Evolutionary conservation across 1,284 basidiomycete genomes (phyloP), one percentile per base, ranked within the genome.

Genomic region (Tilletiopsis washingtonensis): DNA sequence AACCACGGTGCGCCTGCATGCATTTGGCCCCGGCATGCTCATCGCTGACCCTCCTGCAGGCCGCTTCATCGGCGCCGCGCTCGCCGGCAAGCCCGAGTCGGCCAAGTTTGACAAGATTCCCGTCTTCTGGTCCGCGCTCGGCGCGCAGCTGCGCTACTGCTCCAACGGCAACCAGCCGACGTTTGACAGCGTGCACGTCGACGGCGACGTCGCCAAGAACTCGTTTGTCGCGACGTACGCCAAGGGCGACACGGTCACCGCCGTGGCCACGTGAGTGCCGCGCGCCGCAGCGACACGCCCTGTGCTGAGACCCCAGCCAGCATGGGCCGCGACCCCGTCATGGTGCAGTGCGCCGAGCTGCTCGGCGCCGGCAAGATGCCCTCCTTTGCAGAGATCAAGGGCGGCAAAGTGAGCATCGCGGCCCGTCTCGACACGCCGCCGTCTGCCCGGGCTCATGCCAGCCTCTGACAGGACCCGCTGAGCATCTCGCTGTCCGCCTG

Each of bases 361-460:
- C 74, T 94, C 62, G 78, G 85, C 42, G 75, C 88, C 40, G 82
- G 81, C 14, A 77, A 85, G 57, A 91, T 94, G 87, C 89, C 88
- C 3, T 79, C 81, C 14, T 78, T 84, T 3, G 78, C 81, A 14
- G 86, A 90, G 67, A 76, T 96, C 64, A 83, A 78, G 74, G 64
- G 58, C 19, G 80, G 80, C 51, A 78, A 78, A 24, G 51, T 34
- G 32, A 34, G 32, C n/a, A n/a, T n/a, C n/a, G n/a, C n/a, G n/a
- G n/a, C n/a, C n/a, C n/a, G n/a, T n/a, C n/a, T n/a, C n/a, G n/a
- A n/a, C n/a, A n/a, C n/a, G n/a, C n/a, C n/a, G n/a, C n/a, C n/a
- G n/a, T n/a, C n/a, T n/a, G n/a, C n/a, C n/a, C n/a, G n/a, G n/a
- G n/a, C n/a, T n/a, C n/a, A n/a, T n/a, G n/a, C n/a, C n/a, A n/a